Base-by-base conservation (phyloP, 768 basidiomycete genomes). In the Cubamyces lactineus region DNA sequence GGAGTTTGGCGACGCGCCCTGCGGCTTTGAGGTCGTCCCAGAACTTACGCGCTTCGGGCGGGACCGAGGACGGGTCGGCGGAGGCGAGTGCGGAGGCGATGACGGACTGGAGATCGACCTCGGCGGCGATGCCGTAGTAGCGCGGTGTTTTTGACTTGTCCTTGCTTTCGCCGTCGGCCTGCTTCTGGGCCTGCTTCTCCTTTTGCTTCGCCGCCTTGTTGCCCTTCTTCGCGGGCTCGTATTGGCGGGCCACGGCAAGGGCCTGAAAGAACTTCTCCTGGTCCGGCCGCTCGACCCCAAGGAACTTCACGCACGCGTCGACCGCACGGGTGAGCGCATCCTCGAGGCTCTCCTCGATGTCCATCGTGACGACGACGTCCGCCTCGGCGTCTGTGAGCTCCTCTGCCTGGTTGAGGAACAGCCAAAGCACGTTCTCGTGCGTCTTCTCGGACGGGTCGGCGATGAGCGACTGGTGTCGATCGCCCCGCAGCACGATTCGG, bases 371-470 rank as follows among this genome's bases (percentile, higher is more conserved):
- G 3, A 80, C 78, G 0, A 73, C 85, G 62, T 93, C 89, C 6
- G 92, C 87, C 72, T 93, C 87, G 16, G 68, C 67, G 1, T 78
- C 76, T 1, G 80, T 73, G 8, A 98, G 86, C 65, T 84, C 81
- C 65, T 95, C 85, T 0, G 78, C 72, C n/a, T 75, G 64, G 24
- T 75, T 77, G 55, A 98, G 75, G 77, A 99, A 98, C 74, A 78
- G 80, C 86, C 87, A 87, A n/a, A 98, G 73, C 19, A 96, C 84
- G 5, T 84, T 79, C 73, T 97, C 95, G 74, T 98, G 92, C 26
- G 74, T 68, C 57, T 81, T 82, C 17, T 75, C 71, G 16, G 71
- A 57, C 11, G 69, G 72, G 64, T 88, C 85, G 0, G 88, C 86
- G 40, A 82, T 85, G 0, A 99, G 83, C 0, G 84, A 83, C 72